Evolutionary conservation across 73 alveolate genomes (phyloP).

Genomic region (Blepharisma japonicum): DNA sequence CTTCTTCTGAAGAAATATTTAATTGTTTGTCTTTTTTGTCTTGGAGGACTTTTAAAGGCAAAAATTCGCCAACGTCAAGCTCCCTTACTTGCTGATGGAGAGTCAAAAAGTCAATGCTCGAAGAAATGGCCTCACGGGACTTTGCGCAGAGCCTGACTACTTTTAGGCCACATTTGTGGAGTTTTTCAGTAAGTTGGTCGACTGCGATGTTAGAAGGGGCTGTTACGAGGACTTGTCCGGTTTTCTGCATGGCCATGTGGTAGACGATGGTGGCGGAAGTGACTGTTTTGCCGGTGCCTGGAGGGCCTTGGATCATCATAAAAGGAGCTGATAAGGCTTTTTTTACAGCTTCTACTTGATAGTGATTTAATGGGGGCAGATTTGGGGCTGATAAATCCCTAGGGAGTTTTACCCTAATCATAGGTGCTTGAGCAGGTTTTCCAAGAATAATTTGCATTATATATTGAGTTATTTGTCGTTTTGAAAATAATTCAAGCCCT

Average conservation of each 20-base stretch:
- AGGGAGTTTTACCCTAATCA: conserved; percentile 49
- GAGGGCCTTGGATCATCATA: conserved; percentile 99
- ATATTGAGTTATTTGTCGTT: conserved; percentile 58
- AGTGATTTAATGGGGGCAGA: conserved; percentile 95
- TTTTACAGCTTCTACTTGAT: conserved; percentile 58
- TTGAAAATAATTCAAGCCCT: conserved; percentile 83
- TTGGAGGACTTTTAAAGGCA: background rate
- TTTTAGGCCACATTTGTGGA: conserved; percentile 75
- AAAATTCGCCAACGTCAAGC: conserved; percentile 44
- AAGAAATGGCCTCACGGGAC: conserved; percentile 96
- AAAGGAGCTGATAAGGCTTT: conserved; percentile 80
- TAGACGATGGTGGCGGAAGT: conserved; percentile 99
- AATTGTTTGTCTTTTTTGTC: background rate
- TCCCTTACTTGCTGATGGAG: conserved; percentile 57
- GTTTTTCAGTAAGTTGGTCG: conserved; percentile 89
- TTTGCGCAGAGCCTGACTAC: conserved; percentile 92
- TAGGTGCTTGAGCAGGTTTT: conserved; percentile 68
- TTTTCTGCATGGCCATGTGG: conserved; percentile 83
- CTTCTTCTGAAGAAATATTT: conserved; percentile 32
- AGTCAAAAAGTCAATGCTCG: conserved; percentile 95
- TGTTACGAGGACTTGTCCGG: conserved; percentile 96
- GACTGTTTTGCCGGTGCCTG: conserved; percentile 99
- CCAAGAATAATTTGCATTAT: conserved; percentile 89
- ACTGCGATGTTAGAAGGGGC: conserved; percentile 99
- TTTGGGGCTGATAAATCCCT: conserved; percentile 88